Evolutionary conservation across 805 yeast species (phyloP).

Genomic region (Maudiozyma turicensis): DNA sequence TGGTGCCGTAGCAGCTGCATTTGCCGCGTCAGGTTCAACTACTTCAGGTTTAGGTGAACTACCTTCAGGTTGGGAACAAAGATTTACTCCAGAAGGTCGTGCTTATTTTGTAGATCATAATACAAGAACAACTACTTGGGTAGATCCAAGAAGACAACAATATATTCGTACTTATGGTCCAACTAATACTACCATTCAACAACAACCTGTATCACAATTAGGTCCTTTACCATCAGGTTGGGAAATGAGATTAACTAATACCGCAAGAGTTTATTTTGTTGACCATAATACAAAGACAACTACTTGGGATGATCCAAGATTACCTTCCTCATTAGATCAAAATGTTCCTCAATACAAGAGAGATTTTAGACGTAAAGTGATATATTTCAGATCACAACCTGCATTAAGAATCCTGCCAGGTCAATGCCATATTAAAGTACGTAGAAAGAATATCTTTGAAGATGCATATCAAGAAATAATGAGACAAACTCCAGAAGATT

Average conservation of each 20-base stretch:
- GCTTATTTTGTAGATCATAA: constrained; percentile 98
- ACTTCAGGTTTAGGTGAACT: constrained; percentile 94
- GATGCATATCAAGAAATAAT: constrained; percentile 96
- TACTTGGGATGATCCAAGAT: constrained; percentile 99
- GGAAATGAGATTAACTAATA: constrained; percentile 99
- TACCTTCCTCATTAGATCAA: constrained; percentile 94
- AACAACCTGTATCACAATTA: constrained; percentile 93
- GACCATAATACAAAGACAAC: constrained; percentile 99
- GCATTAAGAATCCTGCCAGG: constrained; percentile 96
- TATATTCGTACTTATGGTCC: constrained; percentile 92
- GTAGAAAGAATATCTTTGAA: constrained; percentile 93
- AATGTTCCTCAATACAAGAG: constrained; percentile 99
- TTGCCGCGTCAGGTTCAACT: constrained; percentile 68
- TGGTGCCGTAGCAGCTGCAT: constrained; percentile 53
- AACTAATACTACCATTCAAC: constrained; percentile 80
- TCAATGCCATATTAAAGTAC: constrained; percentile 95
- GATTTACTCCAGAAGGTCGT: constrained; percentile 96
- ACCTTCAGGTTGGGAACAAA: constrained; percentile 98
- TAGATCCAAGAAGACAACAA: constrained; percentile 98
- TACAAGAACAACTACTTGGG: constrained; percentile 99
- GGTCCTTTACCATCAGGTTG: constrained; percentile 98
- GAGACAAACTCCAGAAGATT: constrained; percentile 98
- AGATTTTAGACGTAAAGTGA: constrained; percentile 94
- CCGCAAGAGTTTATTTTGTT: constrained; percentile 96
- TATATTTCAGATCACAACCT: constrained; percentile 96